phyloP scores from a whole-genome alignment of 345 rosid genomes.

The Populus pruinosa region DNA sequence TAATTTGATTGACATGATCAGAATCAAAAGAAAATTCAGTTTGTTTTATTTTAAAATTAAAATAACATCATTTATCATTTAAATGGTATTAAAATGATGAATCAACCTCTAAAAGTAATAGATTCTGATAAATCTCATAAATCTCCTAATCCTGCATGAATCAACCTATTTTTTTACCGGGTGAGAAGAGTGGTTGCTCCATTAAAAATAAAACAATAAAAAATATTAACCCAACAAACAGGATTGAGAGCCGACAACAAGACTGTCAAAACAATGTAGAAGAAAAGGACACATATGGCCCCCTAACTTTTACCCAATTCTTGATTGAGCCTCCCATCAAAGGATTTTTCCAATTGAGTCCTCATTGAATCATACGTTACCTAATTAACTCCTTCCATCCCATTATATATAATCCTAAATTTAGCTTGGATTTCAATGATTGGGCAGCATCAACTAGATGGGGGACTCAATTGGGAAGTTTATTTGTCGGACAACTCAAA shows the following conservation, averaged over 20 bases:
- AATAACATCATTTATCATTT: accelerated
- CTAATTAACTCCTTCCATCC: background rate
- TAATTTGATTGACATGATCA: no score
- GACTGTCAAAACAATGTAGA: background rate
- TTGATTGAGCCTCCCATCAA: background rate
- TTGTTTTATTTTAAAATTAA: no score
- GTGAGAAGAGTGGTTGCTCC: no score
- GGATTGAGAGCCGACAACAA: background rate
- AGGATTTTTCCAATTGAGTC: background rate
- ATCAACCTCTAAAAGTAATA: no score
- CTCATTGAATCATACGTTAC: background rate
- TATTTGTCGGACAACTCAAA: background rate
- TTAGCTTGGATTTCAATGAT: background rate
- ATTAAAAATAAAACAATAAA: background rate
- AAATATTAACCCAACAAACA: no score
- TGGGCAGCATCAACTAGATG: background rate
- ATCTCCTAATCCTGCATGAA: no score
- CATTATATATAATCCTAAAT: background rate
- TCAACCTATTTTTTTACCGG: no score
- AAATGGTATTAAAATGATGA: no score
- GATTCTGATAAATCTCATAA: no score
- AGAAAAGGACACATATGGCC: background rate
- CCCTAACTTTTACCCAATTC: background rate
- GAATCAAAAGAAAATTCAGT: no score
- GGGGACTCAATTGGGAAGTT: background rate